A percentile compares a stretch with the other conserved stretches of the same genome.
Conservation (phyloP, 495 filamentous ascomycete species). For the Hypoxylon lienhwacheense region DNA sequence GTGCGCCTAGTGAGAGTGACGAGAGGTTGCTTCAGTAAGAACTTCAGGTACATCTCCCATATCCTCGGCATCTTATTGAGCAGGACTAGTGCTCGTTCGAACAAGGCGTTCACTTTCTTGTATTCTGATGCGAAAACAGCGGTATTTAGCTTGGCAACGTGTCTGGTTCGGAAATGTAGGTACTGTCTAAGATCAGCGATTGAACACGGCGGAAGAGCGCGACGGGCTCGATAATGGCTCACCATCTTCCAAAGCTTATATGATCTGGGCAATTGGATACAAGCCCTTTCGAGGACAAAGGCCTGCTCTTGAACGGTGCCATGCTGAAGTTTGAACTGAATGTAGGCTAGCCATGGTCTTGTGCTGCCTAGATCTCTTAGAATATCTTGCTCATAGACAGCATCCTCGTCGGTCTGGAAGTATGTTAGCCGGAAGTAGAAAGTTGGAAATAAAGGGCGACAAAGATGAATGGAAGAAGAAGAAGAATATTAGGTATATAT, state of each 20-base stretch:
- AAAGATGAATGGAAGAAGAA: not conserved
- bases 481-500: no score
- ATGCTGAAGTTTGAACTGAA: conserved; percentile 87
- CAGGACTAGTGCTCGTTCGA: conserved; percentile 89
- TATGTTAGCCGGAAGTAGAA: conserved; percentile 4
- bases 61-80: conserved; percentile 99
- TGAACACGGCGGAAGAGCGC: conserved; percentile 16
- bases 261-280: conserved; percentile 83
- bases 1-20: conserved; percentile 87
- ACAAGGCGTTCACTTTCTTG: conserved; percentile 91
- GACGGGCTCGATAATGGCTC: conserved; percentile 28
- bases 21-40: conserved; percentile 86
- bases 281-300: conserved; percentile 93
- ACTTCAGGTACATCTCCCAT: conserved; percentile 97
- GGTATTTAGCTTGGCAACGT: conserved; percentile 81
- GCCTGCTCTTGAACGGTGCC: conserved; percentile 87
- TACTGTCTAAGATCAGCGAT: conserved; percentile 60
- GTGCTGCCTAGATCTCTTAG: conserved; percentile 80
- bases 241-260: conserved; percentile 99
- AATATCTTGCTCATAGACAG: conserved; percentile 95
- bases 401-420: conserved; percentile 76
- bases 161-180: conserved; percentile 79
- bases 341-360: conserved; percentile 95
- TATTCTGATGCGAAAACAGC: conserved; percentile 80
- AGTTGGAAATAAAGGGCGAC: not conserved